Percentiles rank a stretch among this genome's conserved stretches.
Evolutionary conservation across 371 early-diverging fungal species (phyloP).

Genomic region (Apophysomyces elegans): DNA sequence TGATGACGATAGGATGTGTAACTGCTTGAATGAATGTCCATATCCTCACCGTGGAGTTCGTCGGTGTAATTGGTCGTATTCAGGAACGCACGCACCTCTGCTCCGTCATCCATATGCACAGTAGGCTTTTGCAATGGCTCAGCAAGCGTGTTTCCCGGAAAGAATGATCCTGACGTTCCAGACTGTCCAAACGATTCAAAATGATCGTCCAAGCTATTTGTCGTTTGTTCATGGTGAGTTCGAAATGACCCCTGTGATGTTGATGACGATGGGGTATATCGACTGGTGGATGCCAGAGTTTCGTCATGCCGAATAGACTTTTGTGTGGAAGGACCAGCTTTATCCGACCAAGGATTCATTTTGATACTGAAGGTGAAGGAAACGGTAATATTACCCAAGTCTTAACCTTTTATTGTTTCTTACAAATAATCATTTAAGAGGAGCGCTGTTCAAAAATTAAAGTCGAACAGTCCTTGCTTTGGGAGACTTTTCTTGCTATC

Average conservation of each 20-base stretch:
- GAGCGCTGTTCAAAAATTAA: constrained; percentile 9
- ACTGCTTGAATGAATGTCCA: constrained; percentile 26
- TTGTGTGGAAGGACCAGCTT: constrained; percentile 9
- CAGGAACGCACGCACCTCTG: constrained; percentile 34
- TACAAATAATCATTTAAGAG: background rate
- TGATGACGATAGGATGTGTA: constrained; percentile 39
- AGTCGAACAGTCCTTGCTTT: constrained; percentile 5
- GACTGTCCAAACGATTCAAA: constrained; percentile 4
- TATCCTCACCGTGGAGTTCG: constrained; percentile 35
- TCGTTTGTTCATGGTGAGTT: background rate
- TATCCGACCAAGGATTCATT: constrained; percentile 9
- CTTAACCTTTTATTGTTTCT: background rate
- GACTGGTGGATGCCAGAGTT: constrained; percentile 1
- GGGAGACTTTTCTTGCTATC: constrained; percentile 34
- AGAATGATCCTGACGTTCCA: background rate
- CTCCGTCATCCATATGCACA: constrained; percentile 25
- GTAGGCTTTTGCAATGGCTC: background rate
- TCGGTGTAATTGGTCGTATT: constrained; percentile 39
- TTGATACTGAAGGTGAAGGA: no score
- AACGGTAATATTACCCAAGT: no score
- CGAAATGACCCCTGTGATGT: background rate
- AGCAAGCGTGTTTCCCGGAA: background rate
- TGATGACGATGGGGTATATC: background rate
- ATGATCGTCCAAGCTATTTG: background rate
- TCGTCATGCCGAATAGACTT: constrained; percentile 5